A percentile compares a stretch with the other conserved stretches of the same genome.
These are phyloP conservation scores for Aegilops longissima DNA, from an alignment of 176 grass and related monocot genomes.

Conservation along the genomic window DNA sequence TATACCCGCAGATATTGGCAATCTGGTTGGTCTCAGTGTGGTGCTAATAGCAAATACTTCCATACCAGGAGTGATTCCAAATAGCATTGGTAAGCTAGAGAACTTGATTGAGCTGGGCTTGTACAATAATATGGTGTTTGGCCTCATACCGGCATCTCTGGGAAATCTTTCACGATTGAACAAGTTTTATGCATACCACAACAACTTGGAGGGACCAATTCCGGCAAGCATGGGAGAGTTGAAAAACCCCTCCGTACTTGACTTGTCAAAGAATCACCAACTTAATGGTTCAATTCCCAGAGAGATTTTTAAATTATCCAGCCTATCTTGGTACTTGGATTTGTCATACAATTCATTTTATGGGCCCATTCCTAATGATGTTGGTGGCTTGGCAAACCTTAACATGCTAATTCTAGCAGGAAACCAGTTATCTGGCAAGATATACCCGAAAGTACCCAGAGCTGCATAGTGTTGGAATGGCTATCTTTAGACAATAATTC, in stretches of 20 bases:
- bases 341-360: constrained; percentile 8
- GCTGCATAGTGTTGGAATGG: constrained; percentile 6
- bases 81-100: constrained; percentile 7
- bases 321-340: constrained; percentile 4
- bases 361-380: not conserved
- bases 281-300: not conserved
- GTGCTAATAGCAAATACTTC: not conserved
- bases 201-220: not conserved
- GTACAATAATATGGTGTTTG: not conserved
- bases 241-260: not conserved
- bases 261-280: not conserved
- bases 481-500: constrained; percentile 2
- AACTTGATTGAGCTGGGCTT: constrained; percentile 2
- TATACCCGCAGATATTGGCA: not conserved
- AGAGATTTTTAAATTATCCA: not conserved
- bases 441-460: constrained; percentile 4
- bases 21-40: not conserved
- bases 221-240: not conserved
- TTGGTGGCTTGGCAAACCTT: not conserved
- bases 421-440: constrained; percentile 12
- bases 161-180: not conserved
- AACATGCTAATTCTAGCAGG: not conserved
- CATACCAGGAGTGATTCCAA: not conserved
- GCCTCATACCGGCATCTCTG: not conserved
- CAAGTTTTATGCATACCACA: not conserved